Conservation (phyloP, 768 basidiomycete species). For the Pleurotus djamor region DNA sequence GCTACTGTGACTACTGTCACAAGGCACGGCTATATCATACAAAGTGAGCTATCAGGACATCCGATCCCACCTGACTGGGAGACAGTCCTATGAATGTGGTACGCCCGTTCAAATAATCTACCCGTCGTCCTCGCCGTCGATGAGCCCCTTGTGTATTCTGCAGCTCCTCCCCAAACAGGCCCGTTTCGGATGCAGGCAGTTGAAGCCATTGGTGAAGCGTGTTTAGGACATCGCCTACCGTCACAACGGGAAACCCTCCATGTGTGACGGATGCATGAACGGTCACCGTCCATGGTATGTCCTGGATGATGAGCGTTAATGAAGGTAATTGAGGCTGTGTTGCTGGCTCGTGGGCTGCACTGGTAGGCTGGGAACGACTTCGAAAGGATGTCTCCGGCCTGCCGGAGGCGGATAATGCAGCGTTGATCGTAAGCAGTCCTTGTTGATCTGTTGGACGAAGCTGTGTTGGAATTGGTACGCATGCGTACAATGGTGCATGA, state of each 20-base stretch:
- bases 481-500: background rate
- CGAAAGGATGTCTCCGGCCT: background rate
- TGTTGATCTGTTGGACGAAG: no score
- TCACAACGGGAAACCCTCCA: background rate
- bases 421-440: no score
- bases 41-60: background rate
- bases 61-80: background rate
- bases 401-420: no score
- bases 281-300: conserved; percentile 12
- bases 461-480: background rate
- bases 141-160: background rate
- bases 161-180: background rate
- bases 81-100: conserved; percentile 6
- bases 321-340: conserved; percentile 11
- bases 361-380: background rate
- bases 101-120: conserved; percentile 2
- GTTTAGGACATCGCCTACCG: background rate
- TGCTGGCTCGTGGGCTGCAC: background rate
- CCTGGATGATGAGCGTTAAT: conserved; percentile 6
- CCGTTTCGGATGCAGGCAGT: background rate
- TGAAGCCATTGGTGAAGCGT: background rate
- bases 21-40: background rate
- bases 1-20: no score
- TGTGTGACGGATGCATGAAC: conserved; percentile 9
- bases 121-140: background rate